These are phyloP conservation scores for Saraca asoca DNA, from an alignment of 331 rosid genomes.

Conservation along the genomic window DNA sequence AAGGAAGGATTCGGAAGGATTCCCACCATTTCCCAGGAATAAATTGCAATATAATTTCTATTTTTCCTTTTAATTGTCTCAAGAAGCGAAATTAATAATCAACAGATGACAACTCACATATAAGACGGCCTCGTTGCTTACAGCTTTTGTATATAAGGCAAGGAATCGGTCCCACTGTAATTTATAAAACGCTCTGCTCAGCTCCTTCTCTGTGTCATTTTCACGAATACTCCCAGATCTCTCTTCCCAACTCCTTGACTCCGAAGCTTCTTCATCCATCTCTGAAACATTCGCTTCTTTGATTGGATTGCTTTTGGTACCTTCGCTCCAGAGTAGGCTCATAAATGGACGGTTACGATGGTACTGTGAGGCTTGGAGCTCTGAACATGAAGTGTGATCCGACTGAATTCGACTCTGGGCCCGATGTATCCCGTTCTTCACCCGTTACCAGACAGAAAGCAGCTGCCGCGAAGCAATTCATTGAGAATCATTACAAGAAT, in stretches of 20 bases:
- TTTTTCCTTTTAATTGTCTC: too few relatives aligned
- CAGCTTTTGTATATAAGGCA: conserved; percentile 35
- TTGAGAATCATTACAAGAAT: conserved; percentile 97
- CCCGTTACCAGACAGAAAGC: conserved; percentile 97
- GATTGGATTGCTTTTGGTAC: too few relatives aligned
- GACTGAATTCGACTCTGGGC: conserved; percentile 59
- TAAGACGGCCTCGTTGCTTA: conserved; percentile 46
- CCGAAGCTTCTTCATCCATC: neutral
- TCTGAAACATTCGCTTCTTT: neutral
- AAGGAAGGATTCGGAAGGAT: conserved; percentile 30
- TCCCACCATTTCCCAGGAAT: conserved; percentile 28
- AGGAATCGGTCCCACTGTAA: neutral
- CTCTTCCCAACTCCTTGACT: neutral
- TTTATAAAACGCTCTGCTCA: neutral
- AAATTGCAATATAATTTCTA: too few relatives aligned
- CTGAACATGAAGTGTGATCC: conserved; percentile 71
- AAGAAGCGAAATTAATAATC: too few relatives aligned
- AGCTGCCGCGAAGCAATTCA: conserved; percentile 90
- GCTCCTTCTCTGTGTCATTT: conserved; percentile 13
- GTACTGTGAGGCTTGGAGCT: conserved; percentile 79
- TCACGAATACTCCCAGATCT: conserved; percentile 17
- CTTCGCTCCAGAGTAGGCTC: too few relatives aligned
- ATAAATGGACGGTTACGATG: conserved; percentile 80
- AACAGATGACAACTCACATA: neutral
- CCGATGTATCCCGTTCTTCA: conserved; percentile 86